Base-by-base conservation (phyloP, 2,329 filamentous ascomycete genomes). In the Xylaria sp. region DNA sequence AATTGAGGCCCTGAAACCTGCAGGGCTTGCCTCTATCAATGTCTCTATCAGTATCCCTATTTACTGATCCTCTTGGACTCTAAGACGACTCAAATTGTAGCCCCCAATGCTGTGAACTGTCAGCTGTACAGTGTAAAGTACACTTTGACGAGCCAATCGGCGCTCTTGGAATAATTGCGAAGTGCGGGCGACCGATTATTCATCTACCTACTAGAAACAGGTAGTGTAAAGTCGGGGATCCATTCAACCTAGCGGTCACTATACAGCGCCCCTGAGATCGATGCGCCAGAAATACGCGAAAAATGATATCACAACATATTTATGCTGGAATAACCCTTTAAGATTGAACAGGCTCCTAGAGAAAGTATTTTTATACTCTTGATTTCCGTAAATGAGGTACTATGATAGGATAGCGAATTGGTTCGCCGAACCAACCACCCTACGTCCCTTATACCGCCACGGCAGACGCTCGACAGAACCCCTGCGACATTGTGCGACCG, bases 401-500 rank as follows among this genome's bases (percentile, higher is more conserved):
- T 25, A 62, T 39, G 67, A 3, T 48, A 23, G 39, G 41, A 55
- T 60, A 63, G 50, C 25, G 59, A 51, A 52, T 52, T 55, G 61
- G 57, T 64, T 67, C 55, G 23, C 51, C 31, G 59, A 70, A 59
- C 54, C 54, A 31, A 20, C 56, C 48, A 25, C 51, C 44, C 58
- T 61, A 44, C 34, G 39, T 23, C 25, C 63, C 6, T 54, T 48
- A 37, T 48, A 52, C 48, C n/a, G 28, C 57, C 57, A 58, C 52
- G 34, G 63, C 44, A 55, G 31, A 70, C 39, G 67, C 63, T 72
- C 72, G 67, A 75, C 59, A 20, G 55, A 31, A 56, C 37, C 50
- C 66, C 70, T 66, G 54, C 69, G 67, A 65, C 63, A 71, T 67
- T 71, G 75, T 75, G 74, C 69, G 63, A 76, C 74, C 71, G 64